Percentiles rank a stretch among this genome's conserved stretches.
Conservation (phyloP, 1,139 yeast species). For the Kurtzmaniella quercitrusa region DNA sequence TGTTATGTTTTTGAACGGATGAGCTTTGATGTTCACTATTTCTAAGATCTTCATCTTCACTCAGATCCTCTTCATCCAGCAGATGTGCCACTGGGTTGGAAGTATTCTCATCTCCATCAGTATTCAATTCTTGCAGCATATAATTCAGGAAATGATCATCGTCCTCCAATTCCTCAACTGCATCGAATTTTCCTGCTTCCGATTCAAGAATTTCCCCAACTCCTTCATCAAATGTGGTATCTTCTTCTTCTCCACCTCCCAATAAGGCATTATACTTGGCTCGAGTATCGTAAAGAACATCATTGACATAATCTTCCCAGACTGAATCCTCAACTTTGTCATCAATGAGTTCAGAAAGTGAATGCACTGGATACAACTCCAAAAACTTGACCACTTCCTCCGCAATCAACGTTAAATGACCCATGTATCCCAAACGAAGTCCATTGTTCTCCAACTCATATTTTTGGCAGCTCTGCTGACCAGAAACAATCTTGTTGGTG, state of each 20-base stretch:
- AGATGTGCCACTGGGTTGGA: conserved; percentile 3
- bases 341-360: conserved; percentile 57
- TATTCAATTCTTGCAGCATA: conserved; percentile 75
- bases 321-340: conserved; percentile 53
- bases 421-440: conserved; percentile 91
- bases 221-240: conserved; percentile 50
- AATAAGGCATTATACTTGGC: conserved; percentile 94
- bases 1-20: background rate
- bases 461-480: conserved; percentile 71
- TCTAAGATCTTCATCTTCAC: conserved; percentile 6
- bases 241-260: conserved; percentile 60
- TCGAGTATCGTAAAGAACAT: conserved; percentile 80
- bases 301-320: conserved; percentile 85
- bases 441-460: conserved; percentile 60
- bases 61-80: conserved; percentile 12
- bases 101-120: conserved; percentile 48
- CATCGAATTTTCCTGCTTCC: conserved; percentile 18
- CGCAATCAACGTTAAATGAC: conserved; percentile 90
- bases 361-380: conserved; percentile 61
- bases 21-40: conserved; percentile 7
- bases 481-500: conserved; percentile 74
- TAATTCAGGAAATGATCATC: conserved; percentile 62
- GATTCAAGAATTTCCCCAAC: conserved; percentile 44
- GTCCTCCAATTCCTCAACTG: conserved; percentile 21
- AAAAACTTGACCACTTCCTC: conserved; percentile 96